phyloP scores from a whole-genome alignment of 2,329 filamentous ascomycete species.

The Botrytis paeoniae region DNA sequence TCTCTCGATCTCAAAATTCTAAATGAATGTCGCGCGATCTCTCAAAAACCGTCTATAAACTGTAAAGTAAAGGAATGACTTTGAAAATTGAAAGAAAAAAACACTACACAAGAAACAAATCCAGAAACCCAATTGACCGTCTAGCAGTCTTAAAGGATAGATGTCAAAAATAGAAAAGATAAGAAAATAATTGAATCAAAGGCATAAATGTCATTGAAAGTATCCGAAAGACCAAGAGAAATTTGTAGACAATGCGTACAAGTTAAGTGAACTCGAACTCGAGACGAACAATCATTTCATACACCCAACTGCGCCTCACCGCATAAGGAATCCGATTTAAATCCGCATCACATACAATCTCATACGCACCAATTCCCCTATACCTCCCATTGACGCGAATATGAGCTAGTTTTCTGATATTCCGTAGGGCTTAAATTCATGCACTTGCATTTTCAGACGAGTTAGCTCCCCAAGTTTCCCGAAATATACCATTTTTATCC shows the following conservation, averaged over 20 bases:
- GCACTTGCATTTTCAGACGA: background rate
- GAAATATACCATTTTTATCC: background rate
- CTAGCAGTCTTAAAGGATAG: background rate
- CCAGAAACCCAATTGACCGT: background rate
- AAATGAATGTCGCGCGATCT: conserved; percentile 1
- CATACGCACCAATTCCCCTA: background rate
- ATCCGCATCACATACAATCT: background rate
- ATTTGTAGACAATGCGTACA: background rate
- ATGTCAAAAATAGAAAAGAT: background rate
- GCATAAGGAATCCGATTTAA: background rate
- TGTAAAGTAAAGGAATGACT: conserved; percentile 1
- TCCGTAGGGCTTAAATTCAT: background rate
- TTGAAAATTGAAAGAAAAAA: background rate
- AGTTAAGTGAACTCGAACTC: background rate
- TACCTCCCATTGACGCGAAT: background rate
- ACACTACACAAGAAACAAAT: background rate
- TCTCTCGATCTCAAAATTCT: background rate
- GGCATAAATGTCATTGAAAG: background rate
- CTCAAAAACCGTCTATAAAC: background rate
- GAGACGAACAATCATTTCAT: background rate
- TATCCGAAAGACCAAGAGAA: background rate
- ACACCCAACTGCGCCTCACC: background rate
- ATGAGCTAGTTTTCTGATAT: background rate
- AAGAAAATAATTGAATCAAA: background rate
- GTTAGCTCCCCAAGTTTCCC: too few relatives aligned